phyloP scores from a whole-genome alignment of 306 rosid species.

The Quercus rubra region DNA sequence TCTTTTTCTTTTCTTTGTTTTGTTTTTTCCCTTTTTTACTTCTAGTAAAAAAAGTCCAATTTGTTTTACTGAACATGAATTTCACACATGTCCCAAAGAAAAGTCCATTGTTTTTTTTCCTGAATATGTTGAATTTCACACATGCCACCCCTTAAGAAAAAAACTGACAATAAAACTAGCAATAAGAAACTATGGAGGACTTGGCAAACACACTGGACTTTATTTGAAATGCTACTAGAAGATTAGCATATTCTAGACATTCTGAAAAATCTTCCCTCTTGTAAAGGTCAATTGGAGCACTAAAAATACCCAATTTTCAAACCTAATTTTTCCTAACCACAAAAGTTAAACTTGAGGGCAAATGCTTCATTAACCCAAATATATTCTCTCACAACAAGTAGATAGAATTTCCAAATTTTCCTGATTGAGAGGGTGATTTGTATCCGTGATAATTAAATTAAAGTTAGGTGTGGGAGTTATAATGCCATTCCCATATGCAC shows the following conservation, averaged over 20 bases:
- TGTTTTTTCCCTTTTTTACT: background rate
- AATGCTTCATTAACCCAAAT: background rate
- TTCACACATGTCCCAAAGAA: too few species aligned
- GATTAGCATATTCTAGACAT: background rate
- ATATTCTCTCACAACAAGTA: background rate
- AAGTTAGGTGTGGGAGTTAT: background rate
- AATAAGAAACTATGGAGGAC: too few species aligned
- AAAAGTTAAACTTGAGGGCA: background rate
- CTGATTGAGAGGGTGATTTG: background rate
- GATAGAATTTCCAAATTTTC: background rate
- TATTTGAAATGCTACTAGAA: background rate
- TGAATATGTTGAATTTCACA: too few species aligned
- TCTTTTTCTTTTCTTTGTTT: background rate
- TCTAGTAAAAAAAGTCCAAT: too few species aligned
- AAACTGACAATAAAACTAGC: too few species aligned
- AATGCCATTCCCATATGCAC: slow-evolving; percentile 3
- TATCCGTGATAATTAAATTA: background rate
- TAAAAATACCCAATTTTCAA: too few species aligned
- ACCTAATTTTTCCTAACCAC: background rate
- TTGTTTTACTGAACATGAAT: too few species aligned
- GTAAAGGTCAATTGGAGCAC: background rate
- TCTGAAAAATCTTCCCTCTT: background rate
- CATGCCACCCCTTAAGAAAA: too few species aligned
- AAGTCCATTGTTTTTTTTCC: too few species aligned
- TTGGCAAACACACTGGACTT: too few species aligned